Percentiles rank a stretch among this genome's conserved stretches.
Evolutionary conservation across 208 protist genomes (phyloP).

Genomic region (Trypanosoma caninum): DNA sequence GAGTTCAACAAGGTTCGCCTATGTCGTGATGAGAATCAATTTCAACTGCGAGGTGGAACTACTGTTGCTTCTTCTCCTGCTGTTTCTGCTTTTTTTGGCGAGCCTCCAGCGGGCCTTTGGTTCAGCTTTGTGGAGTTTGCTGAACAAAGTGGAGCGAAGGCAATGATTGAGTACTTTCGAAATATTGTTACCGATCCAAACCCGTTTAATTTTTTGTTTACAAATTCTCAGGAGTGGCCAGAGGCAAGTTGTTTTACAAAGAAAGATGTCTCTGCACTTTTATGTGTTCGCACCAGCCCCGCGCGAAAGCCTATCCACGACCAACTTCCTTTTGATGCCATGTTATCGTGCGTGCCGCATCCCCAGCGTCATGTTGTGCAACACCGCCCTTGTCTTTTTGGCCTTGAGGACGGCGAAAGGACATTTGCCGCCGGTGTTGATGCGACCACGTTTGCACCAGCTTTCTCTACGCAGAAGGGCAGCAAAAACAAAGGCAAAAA

Average conservation of each 20-base stretch:
- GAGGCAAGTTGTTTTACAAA: slow-evolving; percentile 21
- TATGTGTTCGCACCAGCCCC: slow-evolving; percentile 50
- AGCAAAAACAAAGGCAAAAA: not conserved
- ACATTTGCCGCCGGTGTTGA: slow-evolving; percentile 21
- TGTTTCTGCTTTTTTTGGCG: not conserved
- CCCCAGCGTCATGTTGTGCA: slow-evolving; percentile 21
- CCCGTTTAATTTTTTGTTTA: slow-evolving; percentile 58
- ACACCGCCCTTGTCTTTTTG: slow-evolving; percentile 35
- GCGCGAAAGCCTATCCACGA: slow-evolving; percentile 79
- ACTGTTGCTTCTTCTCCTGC: not conserved
- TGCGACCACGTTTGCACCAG: not conserved
- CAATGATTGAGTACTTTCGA: slow-evolving; percentile 85
- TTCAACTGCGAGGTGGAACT: slow-evolving; percentile 1
- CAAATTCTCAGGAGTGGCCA: slow-evolving; percentile 11
- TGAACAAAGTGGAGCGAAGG: slow-evolving; percentile 43
- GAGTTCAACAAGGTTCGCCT: slow-evolving; percentile 85
- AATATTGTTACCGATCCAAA: slow-evolving; percentile 43
- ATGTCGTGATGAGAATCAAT: slow-evolving; percentile 71
- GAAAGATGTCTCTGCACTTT: slow-evolving; percentile 38
- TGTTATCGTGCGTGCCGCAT: slow-evolving; percentile 19
- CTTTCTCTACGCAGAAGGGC: not conserved
- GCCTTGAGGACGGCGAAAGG: slow-evolving; percentile 28
- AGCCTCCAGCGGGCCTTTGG: slow-evolving; percentile 23
- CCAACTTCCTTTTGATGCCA: slow-evolving; percentile 57
- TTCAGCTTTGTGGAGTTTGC: slow-evolving; percentile 82